Evolutionary conservation across 2,329 filamentous ascomycete species (phyloP).

Genomic region (Rutstroemia sp.): DNA sequence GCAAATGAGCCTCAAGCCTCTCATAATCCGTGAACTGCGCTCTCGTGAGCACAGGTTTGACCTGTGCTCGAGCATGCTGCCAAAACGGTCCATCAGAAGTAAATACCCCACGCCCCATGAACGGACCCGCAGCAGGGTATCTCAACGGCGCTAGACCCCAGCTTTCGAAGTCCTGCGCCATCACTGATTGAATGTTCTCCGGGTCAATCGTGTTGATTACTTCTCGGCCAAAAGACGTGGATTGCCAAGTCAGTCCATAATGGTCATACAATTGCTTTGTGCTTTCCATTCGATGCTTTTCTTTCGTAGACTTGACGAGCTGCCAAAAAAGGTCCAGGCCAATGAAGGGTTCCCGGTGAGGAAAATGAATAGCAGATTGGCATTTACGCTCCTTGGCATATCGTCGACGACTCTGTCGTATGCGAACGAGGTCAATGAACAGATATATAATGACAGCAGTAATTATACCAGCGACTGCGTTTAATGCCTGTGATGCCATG

Average conservation of each 20-base stretch:
- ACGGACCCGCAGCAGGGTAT: background rate
- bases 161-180: constrained; percentile 45
- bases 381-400: too few species aligned
- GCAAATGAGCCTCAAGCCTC: constrained; percentile 55
- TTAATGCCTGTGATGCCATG: too few species aligned
- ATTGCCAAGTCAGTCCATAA: background rate
- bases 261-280: background rate
- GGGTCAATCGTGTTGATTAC: constrained; percentile 40
- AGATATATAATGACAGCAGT: too few species aligned
- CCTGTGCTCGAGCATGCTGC: constrained; percentile 29
- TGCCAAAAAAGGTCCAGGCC: constrained; percentile 40
- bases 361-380: background rate
- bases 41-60: constrained; percentile 44
- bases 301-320: constrained; percentile 32
- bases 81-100: constrained; percentile 6
- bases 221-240: constrained; percentile 20
- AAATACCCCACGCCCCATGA: constrained; percentile 11
- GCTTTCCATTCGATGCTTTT: background rate
- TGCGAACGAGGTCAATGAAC: too few species aligned
- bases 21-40: constrained; percentile 55
- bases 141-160: constrained; percentile 33
- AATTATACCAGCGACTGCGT: too few species aligned
- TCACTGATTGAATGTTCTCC: constrained; percentile 47
- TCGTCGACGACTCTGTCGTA: too few species aligned
- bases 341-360: constrained; percentile 40